Conservation (phyloP, 495 filamentous ascomycete genomes). For the Penicillium fimorum region DNA sequence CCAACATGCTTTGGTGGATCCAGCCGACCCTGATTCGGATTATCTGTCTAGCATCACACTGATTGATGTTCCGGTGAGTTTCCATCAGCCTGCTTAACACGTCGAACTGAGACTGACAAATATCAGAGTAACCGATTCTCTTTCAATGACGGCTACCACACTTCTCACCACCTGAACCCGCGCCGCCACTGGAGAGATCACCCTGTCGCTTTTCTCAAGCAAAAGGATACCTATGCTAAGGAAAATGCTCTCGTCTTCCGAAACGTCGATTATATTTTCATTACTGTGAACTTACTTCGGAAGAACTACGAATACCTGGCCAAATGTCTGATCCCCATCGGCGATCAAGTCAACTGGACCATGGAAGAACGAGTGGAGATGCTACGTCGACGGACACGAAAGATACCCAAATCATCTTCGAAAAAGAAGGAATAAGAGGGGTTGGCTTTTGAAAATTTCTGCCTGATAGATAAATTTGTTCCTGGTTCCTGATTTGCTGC, state of each 20-base stretch:
- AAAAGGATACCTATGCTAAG: constrained; percentile 56
- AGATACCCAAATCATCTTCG: constrained; percentile 54
- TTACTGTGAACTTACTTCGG: constrained; percentile 57
- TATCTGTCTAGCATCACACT: constrained; percentile 70
- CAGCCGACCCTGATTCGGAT: constrained; percentile 64
- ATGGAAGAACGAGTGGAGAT: constrained; percentile 58
- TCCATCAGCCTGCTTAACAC: background rate
- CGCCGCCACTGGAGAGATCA: constrained; percentile 73
- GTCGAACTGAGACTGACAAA: constrained; percentile 10
- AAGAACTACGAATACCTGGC: constrained; percentile 66
- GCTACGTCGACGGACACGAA: constrained; percentile 59
- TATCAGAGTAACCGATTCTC: constrained; percentile 66
- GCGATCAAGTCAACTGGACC: constrained; percentile 62
- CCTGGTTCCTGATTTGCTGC: background rate
- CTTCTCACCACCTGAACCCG: constrained; percentile 73
- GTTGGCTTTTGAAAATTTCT: background rate
- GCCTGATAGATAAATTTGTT: background rate
- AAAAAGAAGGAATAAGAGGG: constrained; percentile 41
- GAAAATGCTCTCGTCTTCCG: constrained; percentile 67
- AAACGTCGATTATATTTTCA: constrained; percentile 69
- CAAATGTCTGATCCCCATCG: constrained; percentile 64
- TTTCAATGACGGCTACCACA: constrained; percentile 78
- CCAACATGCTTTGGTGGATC: constrained; percentile 72
- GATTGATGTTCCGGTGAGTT: constrained; percentile 67
- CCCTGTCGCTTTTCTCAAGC: constrained; percentile 61